Base-by-base conservation (phyloP, 148 eudicot genomes). In the Dysphania ambrosioides region DNA sequence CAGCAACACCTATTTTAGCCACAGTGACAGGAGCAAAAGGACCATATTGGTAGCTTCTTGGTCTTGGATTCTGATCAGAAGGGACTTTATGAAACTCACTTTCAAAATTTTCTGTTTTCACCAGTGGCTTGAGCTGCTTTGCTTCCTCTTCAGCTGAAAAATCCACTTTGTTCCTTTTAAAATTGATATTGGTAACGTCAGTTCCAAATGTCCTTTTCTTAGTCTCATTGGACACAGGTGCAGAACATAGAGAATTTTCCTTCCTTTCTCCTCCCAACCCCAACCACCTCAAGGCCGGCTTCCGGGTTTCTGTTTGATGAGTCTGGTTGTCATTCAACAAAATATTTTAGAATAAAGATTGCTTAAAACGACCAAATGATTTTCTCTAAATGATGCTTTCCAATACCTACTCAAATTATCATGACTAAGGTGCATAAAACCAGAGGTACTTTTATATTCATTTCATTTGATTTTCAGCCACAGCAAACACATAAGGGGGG, bases 221-320 rank as follows among this genome's bases (percentile, higher is more conserved):
- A 59, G 84, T 79, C 56, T 88, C 91, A 42, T 30, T 79, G 23
- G 71, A 44, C 80, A 73, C 71, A 47, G 82, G 55, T 53, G 77
- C 58, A 82, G 74, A 42, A 29, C 75, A 74, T 18, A 71, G 35
- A 63, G 81, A 77, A 67, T 32, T 79, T 44, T 76, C 88, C 15
- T 76, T 57, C 74, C 66, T 82, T 42, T 83, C 85, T 42, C 38
- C 85, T 42, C 38, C 83, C 73, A 83, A 66, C 49, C 96, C 97
- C 84, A 94, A 67, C 98, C 98, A 94, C 78, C 90, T 88, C 80
- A 91, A 94, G 35, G 93, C 91, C 61, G 98, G 97, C 82, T 94
- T 94, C 78, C 96, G 85, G 69, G 88, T 90, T 66, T 90, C 90
- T 19, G 93, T 83, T 72, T 94, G 97, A 79, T 87, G 90, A 40